Evolutionary conservation across 225 moss, liverwort and hornwort genomes (phyloP).

Genomic region (Bryoerythrophyllum caledonicum): DNA sequence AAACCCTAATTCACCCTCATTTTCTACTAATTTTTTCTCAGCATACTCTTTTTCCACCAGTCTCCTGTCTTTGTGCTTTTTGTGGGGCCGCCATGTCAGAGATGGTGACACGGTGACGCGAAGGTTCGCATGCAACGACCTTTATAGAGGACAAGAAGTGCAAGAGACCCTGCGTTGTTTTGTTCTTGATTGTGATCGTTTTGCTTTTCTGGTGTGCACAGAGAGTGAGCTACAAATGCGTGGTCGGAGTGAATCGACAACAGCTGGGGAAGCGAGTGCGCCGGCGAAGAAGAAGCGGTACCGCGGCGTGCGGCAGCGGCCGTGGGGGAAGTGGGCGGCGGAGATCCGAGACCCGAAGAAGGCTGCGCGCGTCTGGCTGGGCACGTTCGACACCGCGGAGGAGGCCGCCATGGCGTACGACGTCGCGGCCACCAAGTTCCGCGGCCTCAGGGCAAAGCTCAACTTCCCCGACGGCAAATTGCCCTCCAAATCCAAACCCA

Average conservation of each 20-base stretch:
- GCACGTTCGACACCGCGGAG: slow-evolving; percentile 91
- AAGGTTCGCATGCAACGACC: not conserved
- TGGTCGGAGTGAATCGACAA: slow-evolving; percentile 22
- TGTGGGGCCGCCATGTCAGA: slow-evolving; percentile 11
- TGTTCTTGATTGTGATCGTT: not conserved
- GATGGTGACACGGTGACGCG: too few relatives aligned
- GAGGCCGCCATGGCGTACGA: slow-evolving; percentile 87
- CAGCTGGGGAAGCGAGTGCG: slow-evolving; percentile 25
- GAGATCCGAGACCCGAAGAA: slow-evolving; percentile 96
- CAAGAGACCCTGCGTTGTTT: not conserved
- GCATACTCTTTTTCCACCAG: not conserved
- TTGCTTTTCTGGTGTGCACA: slow-evolving; percentile 10
- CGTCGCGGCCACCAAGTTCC: slow-evolving; percentile 63
- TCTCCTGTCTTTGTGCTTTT: too few relatives aligned
- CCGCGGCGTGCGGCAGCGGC: slow-evolving; percentile 87
- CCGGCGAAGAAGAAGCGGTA: slow-evolving; percentile 44
- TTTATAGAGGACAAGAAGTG: not conserved
- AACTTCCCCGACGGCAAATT: slow-evolving; percentile 55
- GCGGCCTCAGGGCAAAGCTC: slow-evolving; percentile 55
- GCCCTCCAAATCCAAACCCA: slow-evolving; percentile 11
- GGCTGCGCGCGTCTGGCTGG: slow-evolving; percentile 90
- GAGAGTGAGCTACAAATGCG: slow-evolving; percentile 39
- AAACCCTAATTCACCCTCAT: not conserved
- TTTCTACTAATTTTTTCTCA: not conserved
- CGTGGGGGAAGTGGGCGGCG: slow-evolving; percentile 98